A percentile compares a stretch with the other conserved stretches of the same genome.
Conservation (phyloP, 2,329 filamentous ascomycete genomes). For the Aschersonia sp. region DNA sequence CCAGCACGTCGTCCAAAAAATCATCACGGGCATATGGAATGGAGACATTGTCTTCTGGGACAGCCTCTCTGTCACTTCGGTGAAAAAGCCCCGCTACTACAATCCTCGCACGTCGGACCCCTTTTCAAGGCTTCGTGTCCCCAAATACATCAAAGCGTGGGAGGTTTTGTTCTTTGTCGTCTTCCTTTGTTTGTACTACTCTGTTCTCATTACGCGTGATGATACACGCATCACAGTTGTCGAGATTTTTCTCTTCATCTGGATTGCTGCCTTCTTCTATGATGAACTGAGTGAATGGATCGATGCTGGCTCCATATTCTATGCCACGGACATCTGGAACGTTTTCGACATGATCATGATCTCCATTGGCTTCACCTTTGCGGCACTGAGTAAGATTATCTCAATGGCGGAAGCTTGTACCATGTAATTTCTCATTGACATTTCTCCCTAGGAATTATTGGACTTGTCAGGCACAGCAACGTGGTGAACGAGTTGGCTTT, state of each 20-base stretch:
- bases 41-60: constrained; percentile 85
- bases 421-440: neutral
- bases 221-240: constrained; percentile 48
- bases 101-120: constrained; percentile 52
- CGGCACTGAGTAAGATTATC: constrained; percentile 46
- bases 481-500: constrained; percentile 66
- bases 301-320: constrained; percentile 78
- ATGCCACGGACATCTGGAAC: constrained; percentile 72
- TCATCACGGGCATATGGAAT: constrained; percentile 73
- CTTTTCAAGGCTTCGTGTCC: constrained; percentile 62
- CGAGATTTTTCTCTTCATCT: constrained; percentile 67
- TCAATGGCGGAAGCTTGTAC: too few relatives aligned
- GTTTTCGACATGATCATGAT: constrained; percentile 63
- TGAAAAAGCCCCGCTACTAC: constrained; percentile 66
- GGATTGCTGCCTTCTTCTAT: constrained; percentile 77
- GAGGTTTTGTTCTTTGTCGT: constrained; percentile 68
- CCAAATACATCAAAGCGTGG: constrained; percentile 72
- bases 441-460: constrained; percentile 14
- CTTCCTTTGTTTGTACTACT: constrained; percentile 71
- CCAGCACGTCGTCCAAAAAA: constrained; percentile 67
- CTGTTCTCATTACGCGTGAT: constrained; percentile 65
- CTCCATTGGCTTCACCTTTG: constrained; percentile 54
- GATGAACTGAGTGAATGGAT: constrained; percentile 75
- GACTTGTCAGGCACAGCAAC: constrained; percentile 34
- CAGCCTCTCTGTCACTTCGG: constrained; percentile 54